A percentile compares a stretch with the other conserved stretches of the same genome.
Conservation (phyloP, 306 rosid species). For the Vigna nakashimae region DNA sequence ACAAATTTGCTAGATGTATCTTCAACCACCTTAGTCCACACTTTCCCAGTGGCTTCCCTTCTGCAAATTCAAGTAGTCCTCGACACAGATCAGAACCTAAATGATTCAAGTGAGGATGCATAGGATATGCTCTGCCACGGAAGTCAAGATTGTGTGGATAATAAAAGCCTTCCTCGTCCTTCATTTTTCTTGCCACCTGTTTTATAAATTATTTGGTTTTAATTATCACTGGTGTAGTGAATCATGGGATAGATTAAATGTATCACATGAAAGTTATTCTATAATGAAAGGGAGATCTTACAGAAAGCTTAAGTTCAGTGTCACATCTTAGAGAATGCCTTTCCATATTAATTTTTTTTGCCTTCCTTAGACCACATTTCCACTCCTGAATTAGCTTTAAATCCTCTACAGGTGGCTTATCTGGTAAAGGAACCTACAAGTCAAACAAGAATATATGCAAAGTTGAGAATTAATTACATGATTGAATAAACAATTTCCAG, state of each 20-base stretch:
- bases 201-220: slow-evolving; percentile 36
- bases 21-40: slow-evolving; percentile 85
- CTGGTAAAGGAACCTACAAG: slow-evolving; percentile 80
- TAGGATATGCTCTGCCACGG: slow-evolving; percentile 93
- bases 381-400: slow-evolving; percentile 76
- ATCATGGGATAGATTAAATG: slow-evolving; percentile 25
- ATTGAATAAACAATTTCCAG: slow-evolving; percentile 7
- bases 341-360: slow-evolving; percentile 80
- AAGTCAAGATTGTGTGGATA: slow-evolving; percentile 94
- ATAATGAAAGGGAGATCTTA: slow-evolving; percentile 53
- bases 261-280: neutral
- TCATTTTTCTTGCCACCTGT: slow-evolving; percentile 88
- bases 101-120: slow-evolving; percentile 94
- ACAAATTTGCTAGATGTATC: slow-evolving; percentile 80
- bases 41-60: slow-evolving; percentile 80
- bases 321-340: slow-evolving; percentile 90
- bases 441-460: slow-evolving; percentile 39
- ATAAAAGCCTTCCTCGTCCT: slow-evolving; percentile 85
- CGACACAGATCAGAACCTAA: slow-evolving; percentile 92
- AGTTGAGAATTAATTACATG: neutral
- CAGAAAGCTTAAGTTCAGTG: slow-evolving; percentile 86
- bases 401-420: slow-evolving; percentile 67
- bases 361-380: slow-evolving; percentile 78
- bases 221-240: slow-evolving; percentile 37
- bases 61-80: slow-evolving; percentile 85